Percentiles rank a stretch among this genome's conserved stretches.
phyloP scores from a whole-genome alignment of 345 rosid genomes.

The Reutealis trisperma region DNA sequence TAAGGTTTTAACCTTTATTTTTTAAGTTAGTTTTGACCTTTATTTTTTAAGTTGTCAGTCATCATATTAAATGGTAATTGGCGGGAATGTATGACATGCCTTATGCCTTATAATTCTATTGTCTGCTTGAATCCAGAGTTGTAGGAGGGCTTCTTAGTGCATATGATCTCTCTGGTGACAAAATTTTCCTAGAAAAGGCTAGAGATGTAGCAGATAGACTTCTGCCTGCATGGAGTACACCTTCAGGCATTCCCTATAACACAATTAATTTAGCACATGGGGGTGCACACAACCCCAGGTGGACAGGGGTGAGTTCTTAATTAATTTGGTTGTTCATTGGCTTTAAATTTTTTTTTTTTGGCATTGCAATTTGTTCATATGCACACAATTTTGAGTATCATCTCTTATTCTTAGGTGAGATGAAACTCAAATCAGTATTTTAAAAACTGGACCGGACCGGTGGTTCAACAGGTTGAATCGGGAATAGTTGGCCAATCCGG shows the following conservation, averaged over 20 bases:
- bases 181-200: slow-evolving; percentile 86
- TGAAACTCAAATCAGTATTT: too few species aligned
- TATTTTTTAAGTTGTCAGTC: background rate
- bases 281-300: slow-evolving; percentile 69
- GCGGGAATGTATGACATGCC: background rate
- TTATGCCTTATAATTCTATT: background rate
- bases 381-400: too few species aligned
- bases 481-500: too few species aligned
- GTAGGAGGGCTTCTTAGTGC: slow-evolving; percentile 97
- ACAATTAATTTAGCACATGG: slow-evolving; percentile 75
- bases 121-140: slow-evolving; percentile 52
- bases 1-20: slow-evolving; percentile 53
- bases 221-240: slow-evolving; percentile 90
- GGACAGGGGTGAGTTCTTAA: slow-evolving; percentile 77
- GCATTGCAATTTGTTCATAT: too few species aligned
- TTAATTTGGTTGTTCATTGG: background rate
- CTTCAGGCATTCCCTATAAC: slow-evolving; percentile 82
- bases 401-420: too few species aligned
- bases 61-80: background rate
- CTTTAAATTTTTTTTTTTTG: background rate
- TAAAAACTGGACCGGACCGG: too few species aligned
- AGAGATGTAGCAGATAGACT: slow-evolving; percentile 91
- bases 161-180: slow-evolving; percentile 87
- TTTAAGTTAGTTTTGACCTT: slow-evolving; percentile 48
- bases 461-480: too few species aligned